A percentile compares a stretch with the other conserved stretches of the same genome.
These are phyloP conservation scores for Rubia yunnanensis DNA, from an alignment of 257 asterid species.

Conservation along the genomic window DNA sequence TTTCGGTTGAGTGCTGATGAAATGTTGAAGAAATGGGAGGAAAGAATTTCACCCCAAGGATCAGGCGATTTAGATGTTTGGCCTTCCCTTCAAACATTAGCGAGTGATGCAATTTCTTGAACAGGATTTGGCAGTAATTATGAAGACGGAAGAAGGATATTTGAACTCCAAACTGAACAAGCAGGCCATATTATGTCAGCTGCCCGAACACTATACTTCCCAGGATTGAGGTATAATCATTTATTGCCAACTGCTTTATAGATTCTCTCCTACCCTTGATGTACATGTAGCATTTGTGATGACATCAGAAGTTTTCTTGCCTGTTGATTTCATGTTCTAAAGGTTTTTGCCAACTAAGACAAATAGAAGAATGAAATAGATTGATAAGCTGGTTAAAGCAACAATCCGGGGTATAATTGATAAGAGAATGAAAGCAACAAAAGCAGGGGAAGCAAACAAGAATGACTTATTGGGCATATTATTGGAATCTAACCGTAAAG, in stretches of 20 bases:
- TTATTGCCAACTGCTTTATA: background rate
- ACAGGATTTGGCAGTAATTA: slow-evolving; percentile 57
- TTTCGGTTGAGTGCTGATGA: slow-evolving; percentile 33
- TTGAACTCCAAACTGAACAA: slow-evolving; percentile 40
- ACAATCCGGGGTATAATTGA: slow-evolving; percentile 7
- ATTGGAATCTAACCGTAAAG: slow-evolving; percentile 16
- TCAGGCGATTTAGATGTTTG: slow-evolving; percentile 44
- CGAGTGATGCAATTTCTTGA: slow-evolving; percentile 41
- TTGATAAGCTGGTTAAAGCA: slow-evolving; percentile 5
- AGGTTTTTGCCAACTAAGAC: slow-evolving; percentile 20
- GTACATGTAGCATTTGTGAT: background rate
- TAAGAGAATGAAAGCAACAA: slow-evolving; percentile 9
- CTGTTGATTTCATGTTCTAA: background rate
- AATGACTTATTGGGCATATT: slow-evolving; percentile 19
- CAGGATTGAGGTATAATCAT: slow-evolving; percentile 34
- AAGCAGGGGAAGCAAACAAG: slow-evolving; percentile 16
- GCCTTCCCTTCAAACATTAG: slow-evolving; percentile 30
- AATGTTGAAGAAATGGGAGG: slow-evolving; percentile 38
- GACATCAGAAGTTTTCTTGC: background rate
- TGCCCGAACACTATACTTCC: slow-evolving; percentile 22
- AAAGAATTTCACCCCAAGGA: slow-evolving; percentile 19
- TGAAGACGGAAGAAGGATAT: slow-evolving; percentile 36
- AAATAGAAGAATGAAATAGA: slow-evolving; percentile 21
- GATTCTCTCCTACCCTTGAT: background rate
- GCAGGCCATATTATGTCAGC: slow-evolving; percentile 15